phyloP scores from a whole-genome alignment of 1,139 yeast species.

The Saccharomyces hybrid region DNA sequence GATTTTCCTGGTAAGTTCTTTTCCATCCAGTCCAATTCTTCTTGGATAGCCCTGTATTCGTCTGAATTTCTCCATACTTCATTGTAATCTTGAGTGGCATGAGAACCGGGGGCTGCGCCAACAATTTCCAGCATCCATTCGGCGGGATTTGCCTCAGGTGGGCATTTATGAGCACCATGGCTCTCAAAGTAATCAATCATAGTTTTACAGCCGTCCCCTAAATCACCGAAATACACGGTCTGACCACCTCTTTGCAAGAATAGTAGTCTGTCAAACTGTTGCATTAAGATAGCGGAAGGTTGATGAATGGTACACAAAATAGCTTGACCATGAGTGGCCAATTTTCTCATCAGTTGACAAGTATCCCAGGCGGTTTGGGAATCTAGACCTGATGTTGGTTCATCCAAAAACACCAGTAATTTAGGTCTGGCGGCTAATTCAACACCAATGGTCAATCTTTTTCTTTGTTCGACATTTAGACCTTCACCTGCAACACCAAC shows the following conservation, averaged over 20 bases:
- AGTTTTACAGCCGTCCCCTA: conserved; percentile 56
- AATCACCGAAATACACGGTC: conserved; percentile 75
- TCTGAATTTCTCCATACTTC: conserved; percentile 59
- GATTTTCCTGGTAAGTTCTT: conserved; percentile 35
- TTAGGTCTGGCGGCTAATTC: conserved; percentile 86
- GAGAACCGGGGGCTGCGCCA: conserved; percentile 75
- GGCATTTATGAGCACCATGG: conserved; percentile 60
- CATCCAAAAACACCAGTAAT: conserved; percentile 73
- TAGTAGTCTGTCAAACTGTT: conserved; percentile 68
- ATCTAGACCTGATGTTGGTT: conserved; percentile 89
- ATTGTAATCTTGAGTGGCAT: conserved; percentile 55
- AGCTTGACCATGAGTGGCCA: conserved; percentile 75
- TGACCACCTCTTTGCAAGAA: conserved; percentile 68
- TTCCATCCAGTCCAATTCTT: conserved; percentile 42
- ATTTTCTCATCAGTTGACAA: conserved; percentile 64
- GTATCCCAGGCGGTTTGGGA: conserved; percentile 90
- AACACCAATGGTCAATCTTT: conserved; percentile 77
- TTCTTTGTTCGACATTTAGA: conserved; percentile 77
- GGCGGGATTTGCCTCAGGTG: conserved; percentile 66
- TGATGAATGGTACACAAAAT: conserved; percentile 78
- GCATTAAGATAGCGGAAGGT: conserved; percentile 70
- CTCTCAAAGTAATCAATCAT: conserved; percentile 62
- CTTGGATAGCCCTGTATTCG: conserved; percentile 42
- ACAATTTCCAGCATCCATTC: conserved; percentile 78
- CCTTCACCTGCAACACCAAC: conserved; percentile 80